Conservation (phyloP, 2,329 filamentous ascomycete species). For the Juglanconis oblonga region DNA sequence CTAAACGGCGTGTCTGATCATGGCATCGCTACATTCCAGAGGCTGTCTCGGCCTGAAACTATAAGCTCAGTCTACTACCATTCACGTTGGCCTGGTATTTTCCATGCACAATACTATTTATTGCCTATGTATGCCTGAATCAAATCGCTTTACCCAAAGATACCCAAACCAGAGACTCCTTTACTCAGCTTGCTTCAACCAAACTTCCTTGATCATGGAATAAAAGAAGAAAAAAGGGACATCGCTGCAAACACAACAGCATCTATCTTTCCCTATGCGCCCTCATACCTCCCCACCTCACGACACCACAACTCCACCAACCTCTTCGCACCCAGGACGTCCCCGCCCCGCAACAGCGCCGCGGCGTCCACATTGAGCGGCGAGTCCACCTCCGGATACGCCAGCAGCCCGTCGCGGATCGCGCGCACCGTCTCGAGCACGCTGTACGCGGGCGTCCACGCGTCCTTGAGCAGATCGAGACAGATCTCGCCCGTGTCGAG, state of each 20-base stretch:
- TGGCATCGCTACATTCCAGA: not conserved
- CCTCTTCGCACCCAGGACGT: constrained; percentile 63
- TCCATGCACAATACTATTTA: not conserved
- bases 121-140: not conserved
- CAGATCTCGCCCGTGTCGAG: constrained; percentile 83
- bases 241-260: not conserved
- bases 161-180: not conserved
- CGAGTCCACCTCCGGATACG: constrained; percentile 66
- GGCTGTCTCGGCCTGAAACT: not conserved
- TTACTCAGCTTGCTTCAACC: too few species aligned
- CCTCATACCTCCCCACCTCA: constrained; percentile 46
- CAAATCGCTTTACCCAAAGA: not conserved
- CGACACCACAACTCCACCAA: constrained; percentile 70
- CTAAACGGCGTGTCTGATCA: not conserved
- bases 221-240: too few species aligned
- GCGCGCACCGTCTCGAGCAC: constrained; percentile 71
- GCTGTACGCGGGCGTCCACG: constrained; percentile 85
- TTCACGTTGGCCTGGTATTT: not conserved
- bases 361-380: constrained; percentile 80
- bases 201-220: too few species aligned
- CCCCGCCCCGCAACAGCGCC: constrained; percentile 65
- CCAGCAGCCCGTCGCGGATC: constrained; percentile 65
- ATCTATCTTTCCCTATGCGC: constrained; percentile 25
- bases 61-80: too few species aligned
- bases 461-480: constrained; percentile 75